Evolutionary conservation across 1,284 basidiomycete species (phyloP), one percentile per base, ranked within the genome.

Genomic region (Austroboletus novae-zelandiae): DNA sequence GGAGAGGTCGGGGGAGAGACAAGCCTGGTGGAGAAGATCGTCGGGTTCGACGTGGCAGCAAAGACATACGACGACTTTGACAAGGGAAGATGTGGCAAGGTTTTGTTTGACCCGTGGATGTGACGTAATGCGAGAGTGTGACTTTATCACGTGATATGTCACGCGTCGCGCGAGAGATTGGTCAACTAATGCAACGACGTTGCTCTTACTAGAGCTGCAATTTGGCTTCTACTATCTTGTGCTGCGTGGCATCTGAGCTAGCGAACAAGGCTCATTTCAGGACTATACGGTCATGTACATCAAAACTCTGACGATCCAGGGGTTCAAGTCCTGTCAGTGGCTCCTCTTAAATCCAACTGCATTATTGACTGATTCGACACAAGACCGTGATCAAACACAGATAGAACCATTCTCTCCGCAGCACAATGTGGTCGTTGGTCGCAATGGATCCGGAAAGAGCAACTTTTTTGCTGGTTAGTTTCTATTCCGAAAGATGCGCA

Each of bases 381-480:
- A 58, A 83, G 83, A 95, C 74, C 75, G 87, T 52, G 89, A 91
- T 72, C 86, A 90, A 66, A 90, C 87, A 0, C 84, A 88, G 61
- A 88, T 91, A 50, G 88, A 90, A 61, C 86, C 87, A 0, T 91
- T 91, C 65, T 88, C 86, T 25, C 82, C 93, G 0, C 84, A 78
- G 40, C 92, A 96, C 63, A 97, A 97, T 71, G 93, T 97, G 14
- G 91, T 97, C 4, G 94, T 98, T 11, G 94, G 94, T 11, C 77
- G 95, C 40, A 98, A 98, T 78, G 95, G 94, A 10, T 93, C 90
- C 17, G 94, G 94, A 49, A 98, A 98, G 76, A 94, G 91, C 62
- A 98, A 98, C 69, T 97, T 98, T 77, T 98, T 98, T 70, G 86
- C 91, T 36, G 91, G 91, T 89, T 5, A 40, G 61, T 50, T 20